A percentile compares a stretch with the other conserved stretches of the same genome.
Conservation (phyloP, 306 rosid genomes). For the Gillenia trifoliata region DNA sequence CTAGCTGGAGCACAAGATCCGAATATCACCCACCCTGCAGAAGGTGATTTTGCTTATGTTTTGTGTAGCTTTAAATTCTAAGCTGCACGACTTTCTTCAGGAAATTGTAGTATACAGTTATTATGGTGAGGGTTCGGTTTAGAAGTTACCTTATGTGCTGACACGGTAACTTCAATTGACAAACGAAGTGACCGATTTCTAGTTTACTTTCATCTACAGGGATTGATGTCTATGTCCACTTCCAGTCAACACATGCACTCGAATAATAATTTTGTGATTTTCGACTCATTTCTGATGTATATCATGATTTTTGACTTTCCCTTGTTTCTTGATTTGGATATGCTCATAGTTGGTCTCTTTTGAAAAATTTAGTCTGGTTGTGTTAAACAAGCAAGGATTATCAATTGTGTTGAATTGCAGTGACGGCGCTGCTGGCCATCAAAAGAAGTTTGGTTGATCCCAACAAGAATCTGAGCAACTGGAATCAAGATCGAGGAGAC, state of each 20-base stretch:
- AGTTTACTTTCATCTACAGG: not conserved
- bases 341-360: not conserved
- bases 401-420: conserved; percentile 45
- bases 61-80: conserved; percentile 10
- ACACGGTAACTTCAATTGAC: not conserved
- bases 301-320: not conserved
- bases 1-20: conserved; percentile 31
- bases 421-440: conserved; percentile 59
- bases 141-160: not conserved
- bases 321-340: not conserved
- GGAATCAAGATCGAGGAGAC: conserved; percentile 64
- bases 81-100: conserved; percentile 2
- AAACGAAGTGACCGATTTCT: not conserved
- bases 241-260: not conserved
- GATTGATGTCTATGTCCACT: not conserved
- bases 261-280: not conserved
- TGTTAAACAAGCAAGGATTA: conserved; percentile 17
- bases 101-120: not conserved
- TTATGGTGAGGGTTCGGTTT: not conserved
- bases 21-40: conserved; percentile 31
- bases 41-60: conserved; percentile 43
- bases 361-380: not conserved
- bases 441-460: conserved; percentile 55
- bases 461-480: conserved; percentile 63
- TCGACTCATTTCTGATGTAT: not conserved